Percentiles rank a stretch among this genome's conserved stretches.
phyloP scores from a whole-genome alignment of 352 stramenopile genomes.

The Phytophthora hibernalis region DNA sequence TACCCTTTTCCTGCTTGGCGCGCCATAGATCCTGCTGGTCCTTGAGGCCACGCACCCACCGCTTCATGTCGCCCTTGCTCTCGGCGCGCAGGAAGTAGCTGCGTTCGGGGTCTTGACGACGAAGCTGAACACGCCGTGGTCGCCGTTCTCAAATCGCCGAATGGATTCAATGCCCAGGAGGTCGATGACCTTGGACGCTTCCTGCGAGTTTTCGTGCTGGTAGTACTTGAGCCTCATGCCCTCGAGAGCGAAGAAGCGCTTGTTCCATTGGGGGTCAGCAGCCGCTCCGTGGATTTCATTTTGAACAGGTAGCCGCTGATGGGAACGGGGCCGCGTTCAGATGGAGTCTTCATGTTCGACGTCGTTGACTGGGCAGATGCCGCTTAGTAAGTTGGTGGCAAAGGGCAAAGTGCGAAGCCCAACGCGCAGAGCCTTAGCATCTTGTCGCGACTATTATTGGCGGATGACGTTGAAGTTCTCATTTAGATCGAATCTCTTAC shows the following conservation, averaged over 20 bases:
- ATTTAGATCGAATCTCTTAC: constrained; percentile 8
- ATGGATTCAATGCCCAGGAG: constrained; percentile 81
- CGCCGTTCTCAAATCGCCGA: constrained; percentile 81
- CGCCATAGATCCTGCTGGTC: constrained; percentile 88
- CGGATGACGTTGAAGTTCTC: constrained; percentile 30
- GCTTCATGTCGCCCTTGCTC: constrained; percentile 89
- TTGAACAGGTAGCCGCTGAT: constrained; percentile 88
- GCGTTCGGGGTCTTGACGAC: constrained; percentile 77
- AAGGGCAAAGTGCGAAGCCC: constrained; percentile 5
- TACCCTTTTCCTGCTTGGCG: constrained; percentile 51
- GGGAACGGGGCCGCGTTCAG: constrained; percentile 64
- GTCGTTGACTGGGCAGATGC: constrained; percentile 4
- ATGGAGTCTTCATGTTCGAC: constrained; percentile 57
- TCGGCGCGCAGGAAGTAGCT: constrained; percentile 86
- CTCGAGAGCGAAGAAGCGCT: constrained; percentile 83
- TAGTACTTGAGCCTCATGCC: constrained; percentile 86
- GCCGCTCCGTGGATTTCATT: constrained; percentile 76
- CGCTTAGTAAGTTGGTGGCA: background rate
- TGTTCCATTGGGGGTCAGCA: constrained; percentile 86
- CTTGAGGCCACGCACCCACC: constrained; percentile 81
- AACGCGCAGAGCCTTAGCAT: constrained; percentile 1
- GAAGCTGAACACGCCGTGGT: constrained; percentile 84
- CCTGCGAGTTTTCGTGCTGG: constrained; percentile 57
- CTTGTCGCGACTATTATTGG: constrained; percentile 23
- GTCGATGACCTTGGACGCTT: constrained; percentile 78